A percentile compares a stretch with the other conserved stretches of the same genome.
Evolutionary conservation across 495 filamentous ascomycete genomes (phyloP).

Genomic region (Neurospora africana): DNA sequence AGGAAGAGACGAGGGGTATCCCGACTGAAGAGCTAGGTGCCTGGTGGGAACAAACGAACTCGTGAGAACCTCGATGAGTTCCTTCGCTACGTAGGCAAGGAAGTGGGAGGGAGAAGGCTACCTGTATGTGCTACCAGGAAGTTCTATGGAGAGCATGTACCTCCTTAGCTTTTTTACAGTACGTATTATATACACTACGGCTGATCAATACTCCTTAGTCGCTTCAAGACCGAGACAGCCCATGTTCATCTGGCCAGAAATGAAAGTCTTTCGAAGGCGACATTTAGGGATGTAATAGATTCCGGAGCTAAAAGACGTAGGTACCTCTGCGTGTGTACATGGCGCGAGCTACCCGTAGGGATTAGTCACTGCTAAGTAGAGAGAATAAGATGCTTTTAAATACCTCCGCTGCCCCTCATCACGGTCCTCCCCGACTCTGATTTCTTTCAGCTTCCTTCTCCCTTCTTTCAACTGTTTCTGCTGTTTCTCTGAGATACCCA

Average conservation of each 20-base stretch:
- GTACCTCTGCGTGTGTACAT: background rate
- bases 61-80: background rate
- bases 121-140: background rate
- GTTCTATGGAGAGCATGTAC: background rate
- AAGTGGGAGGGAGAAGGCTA: background rate
- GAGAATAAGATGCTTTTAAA: constrained; percentile 5
- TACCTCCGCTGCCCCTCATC: constrained; percentile 7
- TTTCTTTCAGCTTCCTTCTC: background rate
- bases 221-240: background rate
- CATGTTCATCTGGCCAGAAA: background rate
- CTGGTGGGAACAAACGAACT: background rate
- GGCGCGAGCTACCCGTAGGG: background rate
- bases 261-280: background rate
- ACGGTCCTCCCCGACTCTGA: background rate
- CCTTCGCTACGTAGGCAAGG: background rate
- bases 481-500: constrained; percentile 3
- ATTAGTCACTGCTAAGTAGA: background rate
- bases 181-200: background rate
- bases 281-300: background rate
- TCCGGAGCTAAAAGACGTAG: background rate
- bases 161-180: background rate
- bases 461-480: constrained; percentile 1
- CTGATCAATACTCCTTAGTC: background rate
- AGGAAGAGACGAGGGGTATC: background rate
- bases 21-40: background rate